Conservation (phyloP, 805 yeast genomes). For the Metschnikowia continentalis region DNA sequence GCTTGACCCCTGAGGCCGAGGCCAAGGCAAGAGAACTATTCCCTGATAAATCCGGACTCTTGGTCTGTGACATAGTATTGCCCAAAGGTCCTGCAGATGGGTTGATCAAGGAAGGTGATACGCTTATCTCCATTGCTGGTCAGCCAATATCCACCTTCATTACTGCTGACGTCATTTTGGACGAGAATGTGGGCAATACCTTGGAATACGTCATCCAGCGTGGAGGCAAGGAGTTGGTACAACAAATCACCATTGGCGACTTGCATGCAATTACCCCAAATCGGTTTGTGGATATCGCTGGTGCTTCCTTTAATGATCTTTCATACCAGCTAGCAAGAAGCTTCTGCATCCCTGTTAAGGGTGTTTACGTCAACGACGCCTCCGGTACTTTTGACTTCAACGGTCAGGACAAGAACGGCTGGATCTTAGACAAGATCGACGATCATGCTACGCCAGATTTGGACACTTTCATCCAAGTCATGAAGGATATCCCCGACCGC, state of each 20-base stretch:
- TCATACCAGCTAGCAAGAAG: conserved; percentile 87
- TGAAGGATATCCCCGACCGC: conserved; percentile 73
- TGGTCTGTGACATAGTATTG: conserved; percentile 76
- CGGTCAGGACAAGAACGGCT: conserved; percentile 60
- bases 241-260: conserved; percentile 60
- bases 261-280: conserved; percentile 80
- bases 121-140: conserved; percentile 69
- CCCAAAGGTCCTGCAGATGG: conserved; percentile 84
- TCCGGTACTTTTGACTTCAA: conserved; percentile 70
- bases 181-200: conserved; percentile 57
- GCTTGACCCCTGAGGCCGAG: conserved; percentile 73
- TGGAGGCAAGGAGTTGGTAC: conserved; percentile 57
- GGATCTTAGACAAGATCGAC: conserved; percentile 77
- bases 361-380: conserved; percentile 76
- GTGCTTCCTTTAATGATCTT: conserved; percentile 80
- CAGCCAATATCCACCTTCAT: conserved; percentile 63
- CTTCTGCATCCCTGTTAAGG: conserved; percentile 77
- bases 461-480: conserved; percentile 71
- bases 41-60: conserved; percentile 73
- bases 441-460: conserved; percentile 70
- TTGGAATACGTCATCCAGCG: conserved; percentile 47
- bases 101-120: conserved; percentile 78
- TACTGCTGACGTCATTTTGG: conserved; percentile 78
- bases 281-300: conserved; percentile 75
- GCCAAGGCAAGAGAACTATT: conserved; percentile 59